Evolutionary conservation across 2,329 filamentous ascomycete species (phyloP).

Genomic region (Colletotrichum horii): DNA sequence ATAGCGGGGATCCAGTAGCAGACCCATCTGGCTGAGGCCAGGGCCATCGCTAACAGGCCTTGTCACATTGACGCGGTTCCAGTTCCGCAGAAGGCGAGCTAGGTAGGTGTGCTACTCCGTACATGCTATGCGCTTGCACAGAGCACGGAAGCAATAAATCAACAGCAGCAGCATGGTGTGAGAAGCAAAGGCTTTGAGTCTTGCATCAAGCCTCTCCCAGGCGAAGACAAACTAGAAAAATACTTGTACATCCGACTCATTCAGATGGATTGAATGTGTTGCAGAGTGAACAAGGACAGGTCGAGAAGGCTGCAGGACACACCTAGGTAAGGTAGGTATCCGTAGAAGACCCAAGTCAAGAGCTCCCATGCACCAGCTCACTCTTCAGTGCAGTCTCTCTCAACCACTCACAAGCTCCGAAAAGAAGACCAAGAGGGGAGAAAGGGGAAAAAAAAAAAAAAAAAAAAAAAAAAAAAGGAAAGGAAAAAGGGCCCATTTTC

Average conservation of each 20-base stretch:
- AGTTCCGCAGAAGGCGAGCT: background rate
- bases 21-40: background rate
- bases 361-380: background rate
- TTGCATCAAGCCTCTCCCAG: background rate
- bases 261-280: background rate
- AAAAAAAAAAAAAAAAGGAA: background rate
- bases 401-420: slow-evolving; percentile 19
- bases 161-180: background rate
- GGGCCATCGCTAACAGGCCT: background rate
- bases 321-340: background rate
- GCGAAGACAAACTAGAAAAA: background rate
- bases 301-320: background rate
- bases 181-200: background rate
- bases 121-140: background rate
- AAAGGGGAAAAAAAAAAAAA: too few relatives aligned
- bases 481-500: background rate
- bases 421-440: slow-evolving; percentile 17
- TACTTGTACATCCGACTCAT: background rate
- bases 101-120: background rate
- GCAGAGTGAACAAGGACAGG: background rate
- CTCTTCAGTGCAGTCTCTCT: background rate
- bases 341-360: background rate
- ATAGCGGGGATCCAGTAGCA: slow-evolving; percentile 8
- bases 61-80: slow-evolving; percentile 3
- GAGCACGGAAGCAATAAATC: background rate